These are phyloP conservation scores for Leptomonas seymouri DNA, from an alignment of 208 protist genomes.

Conservation along the genomic window DNA sequence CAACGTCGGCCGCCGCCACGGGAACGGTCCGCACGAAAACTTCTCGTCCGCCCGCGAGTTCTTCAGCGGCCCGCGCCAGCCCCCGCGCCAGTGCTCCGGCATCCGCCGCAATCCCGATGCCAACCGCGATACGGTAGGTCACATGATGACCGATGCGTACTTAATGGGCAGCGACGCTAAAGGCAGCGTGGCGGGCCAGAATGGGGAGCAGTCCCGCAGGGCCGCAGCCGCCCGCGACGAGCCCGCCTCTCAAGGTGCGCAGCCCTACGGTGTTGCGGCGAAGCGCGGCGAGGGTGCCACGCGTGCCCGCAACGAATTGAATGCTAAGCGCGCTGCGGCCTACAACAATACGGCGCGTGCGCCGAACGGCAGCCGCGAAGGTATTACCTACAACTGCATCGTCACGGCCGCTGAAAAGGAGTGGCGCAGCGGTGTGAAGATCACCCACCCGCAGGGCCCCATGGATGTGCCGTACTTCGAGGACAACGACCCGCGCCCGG, in stretches of 20 bases:
- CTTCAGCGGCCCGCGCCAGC: constrained; percentile 61
- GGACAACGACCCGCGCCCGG: constrained; percentile 54
- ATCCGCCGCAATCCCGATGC: constrained; percentile 67
- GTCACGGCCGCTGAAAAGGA: constrained; percentile 37
- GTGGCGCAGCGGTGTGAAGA: constrained; percentile 45
- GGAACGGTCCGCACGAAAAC: constrained; percentile 16
- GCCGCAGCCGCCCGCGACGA: background rate
- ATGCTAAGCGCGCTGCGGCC: background rate
- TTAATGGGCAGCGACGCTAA: constrained; percentile 31
- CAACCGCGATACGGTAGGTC: constrained; percentile 55
- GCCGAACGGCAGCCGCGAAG: background rate
- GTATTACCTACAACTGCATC: constrained; percentile 42
- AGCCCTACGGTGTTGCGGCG: constrained; percentile 13
- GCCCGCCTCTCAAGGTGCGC: background rate
- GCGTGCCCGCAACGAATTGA: background rate
- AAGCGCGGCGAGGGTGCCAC: constrained; percentile 24
- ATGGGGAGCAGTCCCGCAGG: background rate
- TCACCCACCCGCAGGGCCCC: constrained; percentile 25
- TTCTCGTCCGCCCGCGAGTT: constrained; percentile 67
- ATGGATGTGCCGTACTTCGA: constrained; percentile 73
- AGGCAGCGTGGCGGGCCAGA: background rate
- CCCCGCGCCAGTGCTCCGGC: constrained; percentile 55
- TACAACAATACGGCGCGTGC: background rate
- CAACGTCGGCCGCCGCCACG: constrained; percentile 34
- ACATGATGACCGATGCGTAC: constrained; percentile 79